phyloP scores from a whole-genome alignment of 495 filamentous ascomycete species.

The Annulohypoxylon moriforme region DNA sequence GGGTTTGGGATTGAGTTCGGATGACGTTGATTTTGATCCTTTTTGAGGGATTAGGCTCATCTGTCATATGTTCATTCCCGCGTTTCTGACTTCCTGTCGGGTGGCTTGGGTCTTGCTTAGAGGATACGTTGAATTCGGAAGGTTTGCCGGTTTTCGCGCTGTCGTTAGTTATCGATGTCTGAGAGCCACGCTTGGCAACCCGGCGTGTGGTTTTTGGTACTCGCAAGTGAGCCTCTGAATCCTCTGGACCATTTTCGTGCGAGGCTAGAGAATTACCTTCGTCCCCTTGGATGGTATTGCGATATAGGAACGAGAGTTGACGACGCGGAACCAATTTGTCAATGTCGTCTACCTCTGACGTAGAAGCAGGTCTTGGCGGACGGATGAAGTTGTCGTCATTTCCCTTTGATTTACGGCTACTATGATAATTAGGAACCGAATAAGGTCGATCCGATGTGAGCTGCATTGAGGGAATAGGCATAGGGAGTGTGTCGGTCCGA shows the following conservation, averaged over 20 bases:
- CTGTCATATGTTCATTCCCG: background rate
- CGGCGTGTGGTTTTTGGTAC: background rate
- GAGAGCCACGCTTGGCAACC: constrained; percentile 35
- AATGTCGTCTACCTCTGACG: constrained; percentile 15
- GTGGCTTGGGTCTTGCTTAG: background rate
- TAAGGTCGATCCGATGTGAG: constrained; percentile 21
- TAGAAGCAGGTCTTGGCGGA: constrained; percentile 29
- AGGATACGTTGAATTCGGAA: background rate
- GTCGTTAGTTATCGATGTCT: background rate
- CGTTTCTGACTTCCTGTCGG: constrained; percentile 14
- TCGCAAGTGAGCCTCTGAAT: background rate
- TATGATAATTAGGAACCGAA: constrained; percentile 28
- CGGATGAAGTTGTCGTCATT: background rate
- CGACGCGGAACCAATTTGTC: constrained; percentile 2
- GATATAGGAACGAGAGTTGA: background rate
- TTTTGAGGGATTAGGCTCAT: constrained; percentile 10
- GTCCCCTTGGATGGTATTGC: background rate
- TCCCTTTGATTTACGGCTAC: background rate
- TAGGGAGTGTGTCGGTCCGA: background rate
- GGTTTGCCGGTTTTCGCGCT: background rate
- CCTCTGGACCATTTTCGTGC: background rate
- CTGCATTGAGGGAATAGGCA: constrained; percentile 19
- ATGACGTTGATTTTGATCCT: constrained; percentile 28
- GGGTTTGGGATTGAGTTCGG: constrained; percentile 3
- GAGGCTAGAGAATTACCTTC: background rate